A percentile compares a stretch with the other conserved stretches of the same genome.
Conservation (phyloP, 2,329 filamentous ascomycete species). For the Cordyceps militaris region DNA sequence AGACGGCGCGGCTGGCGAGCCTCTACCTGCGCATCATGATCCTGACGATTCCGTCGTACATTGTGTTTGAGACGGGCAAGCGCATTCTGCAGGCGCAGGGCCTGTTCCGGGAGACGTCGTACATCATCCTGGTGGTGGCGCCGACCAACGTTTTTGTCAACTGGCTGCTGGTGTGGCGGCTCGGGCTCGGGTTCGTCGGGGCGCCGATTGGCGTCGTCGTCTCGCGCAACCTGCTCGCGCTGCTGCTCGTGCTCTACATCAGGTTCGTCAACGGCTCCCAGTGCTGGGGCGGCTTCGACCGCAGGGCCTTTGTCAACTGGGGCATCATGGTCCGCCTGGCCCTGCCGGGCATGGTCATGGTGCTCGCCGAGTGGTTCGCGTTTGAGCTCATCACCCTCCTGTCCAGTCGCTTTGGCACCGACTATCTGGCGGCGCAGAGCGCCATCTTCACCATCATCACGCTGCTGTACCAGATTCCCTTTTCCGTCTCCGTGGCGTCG, state of each 20-base stretch:
- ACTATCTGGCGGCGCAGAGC: conserved; percentile 82
- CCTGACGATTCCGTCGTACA: conserved; percentile 68
- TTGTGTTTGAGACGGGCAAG: conserved; percentile 70
- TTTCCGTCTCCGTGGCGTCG: conserved; percentile 80
- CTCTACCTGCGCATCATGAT: conserved; percentile 66
- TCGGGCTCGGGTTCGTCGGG: conserved; percentile 65
- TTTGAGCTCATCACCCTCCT: conserved; percentile 89
- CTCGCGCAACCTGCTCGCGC: conserved; percentile 68
- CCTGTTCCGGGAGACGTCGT: conserved; percentile 69
- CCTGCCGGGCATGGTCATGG: conserved; percentile 84
- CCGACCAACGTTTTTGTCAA: conserved; percentile 72
- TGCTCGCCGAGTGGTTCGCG: conserved; percentile 85
- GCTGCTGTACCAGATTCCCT: conserved; percentile 85
- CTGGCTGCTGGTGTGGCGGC: conserved; percentile 69
- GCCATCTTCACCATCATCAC: conserved; percentile 74
- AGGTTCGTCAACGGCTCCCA: conserved; percentile 64
- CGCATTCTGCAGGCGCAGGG: conserved; percentile 79
- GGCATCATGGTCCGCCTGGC: conserved; percentile 76
- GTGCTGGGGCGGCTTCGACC: conserved; percentile 78
- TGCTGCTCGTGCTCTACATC: conserved; percentile 71
- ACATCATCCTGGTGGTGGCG: conserved; percentile 67
- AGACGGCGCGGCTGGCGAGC: conserved; percentile 64
- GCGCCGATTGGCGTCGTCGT: conserved; percentile 75
- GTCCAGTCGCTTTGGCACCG: conserved; percentile 70
- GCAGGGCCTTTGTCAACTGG: conserved; percentile 67